phyloP scores from a whole-genome alignment of 2,329 filamentous ascomycete genomes.

The Ramularia collo-cygni region DNA sequence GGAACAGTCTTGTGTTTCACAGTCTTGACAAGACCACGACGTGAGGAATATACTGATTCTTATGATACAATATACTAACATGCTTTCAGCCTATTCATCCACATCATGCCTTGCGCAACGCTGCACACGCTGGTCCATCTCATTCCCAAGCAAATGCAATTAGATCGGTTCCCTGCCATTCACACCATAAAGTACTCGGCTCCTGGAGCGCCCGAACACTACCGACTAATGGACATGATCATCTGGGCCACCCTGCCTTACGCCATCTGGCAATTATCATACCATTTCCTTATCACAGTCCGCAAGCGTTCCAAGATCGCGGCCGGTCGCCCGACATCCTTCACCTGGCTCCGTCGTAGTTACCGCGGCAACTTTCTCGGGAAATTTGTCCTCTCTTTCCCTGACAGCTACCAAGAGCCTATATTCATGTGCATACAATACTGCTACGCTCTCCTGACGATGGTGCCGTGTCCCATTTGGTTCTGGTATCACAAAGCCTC shows the following conservation, averaged over 20 bases:
- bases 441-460: conserved; percentile 79
- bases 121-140: conserved; percentile 90
- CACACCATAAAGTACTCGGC: conserved; percentile 66
- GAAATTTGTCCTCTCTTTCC: conserved; percentile 72
- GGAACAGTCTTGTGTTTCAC: conserved; percentile 96
- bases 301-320: conserved; percentile 93
- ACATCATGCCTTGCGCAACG: conserved; percentile 96
- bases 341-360: conserved; percentile 90
- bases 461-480: conserved; percentile 92
- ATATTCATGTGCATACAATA: conserved; percentile 98
- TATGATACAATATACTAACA: conserved; percentile 7
- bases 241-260: conserved; percentile 92
- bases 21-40: conserved; percentile 97
- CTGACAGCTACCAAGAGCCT: conserved; percentile 68
- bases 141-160: conserved; percentile 57
- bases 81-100: conserved; percentile 72
- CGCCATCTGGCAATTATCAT: conserved; percentile 81
- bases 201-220: conserved; percentile 65
- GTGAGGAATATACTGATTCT: conserved; percentile 27
- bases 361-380: conserved; percentile 89
- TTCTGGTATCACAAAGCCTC: conserved; percentile 83
- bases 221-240: conserved; percentile 77
- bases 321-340: conserved; percentile 89
- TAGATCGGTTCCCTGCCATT: conserved; percentile 71
- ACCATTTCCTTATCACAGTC: conserved; percentile 93